Evolutionary conservation across 1,139 yeast genomes (phyloP).

Genomic region (Protomyces macrosporus): DNA sequence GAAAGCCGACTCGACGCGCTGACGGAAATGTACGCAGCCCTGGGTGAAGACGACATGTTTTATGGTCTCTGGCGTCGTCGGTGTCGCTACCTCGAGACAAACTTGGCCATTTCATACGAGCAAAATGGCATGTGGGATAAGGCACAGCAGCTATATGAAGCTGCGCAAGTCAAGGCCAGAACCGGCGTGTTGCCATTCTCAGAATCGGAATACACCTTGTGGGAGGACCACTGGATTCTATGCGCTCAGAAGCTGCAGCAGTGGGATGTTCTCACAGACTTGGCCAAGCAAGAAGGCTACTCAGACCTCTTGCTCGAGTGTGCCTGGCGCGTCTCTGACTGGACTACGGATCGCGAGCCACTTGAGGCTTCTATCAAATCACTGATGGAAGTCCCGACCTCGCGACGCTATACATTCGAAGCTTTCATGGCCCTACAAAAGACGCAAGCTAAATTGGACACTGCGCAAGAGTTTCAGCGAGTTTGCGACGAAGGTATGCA

Average conservation of each 20-base stretch:
- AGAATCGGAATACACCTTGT: conserved; percentile 87
- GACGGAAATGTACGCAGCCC: conserved; percentile 76
- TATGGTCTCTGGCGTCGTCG: conserved; percentile 96
- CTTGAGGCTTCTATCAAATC: conserved; percentile 90
- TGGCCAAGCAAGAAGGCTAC: conserved; percentile 96
- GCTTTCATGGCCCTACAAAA: conserved; percentile 91
- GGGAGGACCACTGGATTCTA: conserved; percentile 99
- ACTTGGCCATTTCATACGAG: conserved; percentile 86
- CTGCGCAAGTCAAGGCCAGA: conserved; percentile 96
- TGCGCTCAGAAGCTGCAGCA: conserved; percentile 97
- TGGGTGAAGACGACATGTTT: conserved; percentile 94
- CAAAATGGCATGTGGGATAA: conserved; percentile 94
- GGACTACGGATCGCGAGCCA: conserved; percentile 94
- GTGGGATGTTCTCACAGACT: conserved; percentile 94
- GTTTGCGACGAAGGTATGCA: conserved; percentile 96
- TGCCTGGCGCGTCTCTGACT: conserved; percentile 99
- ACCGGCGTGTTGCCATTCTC: conserved; percentile 94
- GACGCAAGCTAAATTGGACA: conserved; percentile 81
- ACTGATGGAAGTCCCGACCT: conserved; percentile 98
- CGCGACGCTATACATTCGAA: conserved; percentile 90
- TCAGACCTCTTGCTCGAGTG: conserved; percentile 90
- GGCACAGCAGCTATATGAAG: conserved; percentile 88
- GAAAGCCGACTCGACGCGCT: conserved; percentile 89
- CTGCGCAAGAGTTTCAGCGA: conserved; percentile 70
- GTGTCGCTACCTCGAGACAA: conserved; percentile 88